A percentile compares a stretch with the other conserved stretches of the same genome.
Evolutionary conservation across 805 yeast species (phyloP).

Genomic region (Priceomyces medius): DNA sequence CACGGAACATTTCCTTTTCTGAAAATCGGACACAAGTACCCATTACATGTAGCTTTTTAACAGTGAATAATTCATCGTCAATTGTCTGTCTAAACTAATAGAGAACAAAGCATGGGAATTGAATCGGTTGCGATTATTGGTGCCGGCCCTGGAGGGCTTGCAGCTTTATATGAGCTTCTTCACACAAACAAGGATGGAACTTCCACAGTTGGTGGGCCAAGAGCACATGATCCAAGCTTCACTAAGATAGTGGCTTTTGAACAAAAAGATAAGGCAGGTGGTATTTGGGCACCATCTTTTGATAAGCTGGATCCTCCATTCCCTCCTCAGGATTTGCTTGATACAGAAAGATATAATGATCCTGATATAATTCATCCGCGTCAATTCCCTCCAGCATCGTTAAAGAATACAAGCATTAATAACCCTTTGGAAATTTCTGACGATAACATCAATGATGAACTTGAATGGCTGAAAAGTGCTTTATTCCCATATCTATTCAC

Average conservation of each 20-base stretch:
- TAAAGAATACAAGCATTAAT: slow-evolving; percentile 17
- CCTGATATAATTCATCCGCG: slow-evolving; percentile 32
- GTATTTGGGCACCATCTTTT: slow-evolving; percentile 40
- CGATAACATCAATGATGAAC: slow-evolving; percentile 12
- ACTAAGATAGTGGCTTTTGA: slow-evolving; percentile 43
- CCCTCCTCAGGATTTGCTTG: slow-evolving; percentile 32
- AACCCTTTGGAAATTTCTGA: slow-evolving; percentile 13
- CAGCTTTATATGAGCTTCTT: slow-evolving; percentile 29
- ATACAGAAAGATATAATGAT: slow-evolving; percentile 27
- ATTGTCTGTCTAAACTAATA: too few species aligned
- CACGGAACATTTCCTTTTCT: too few species aligned
- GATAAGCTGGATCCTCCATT: slow-evolving; percentile 19
- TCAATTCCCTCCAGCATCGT: slow-evolving; percentile 13
- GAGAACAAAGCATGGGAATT: too few species aligned
- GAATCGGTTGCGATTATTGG: slow-evolving; percentile 26
- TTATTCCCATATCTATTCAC: slow-evolving; percentile 40
- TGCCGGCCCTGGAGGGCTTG: slow-evolving; percentile 35
- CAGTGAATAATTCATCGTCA: too few species aligned
- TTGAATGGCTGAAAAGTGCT: slow-evolving; percentile 41
- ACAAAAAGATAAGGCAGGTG: slow-evolving; percentile 43
- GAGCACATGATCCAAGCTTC: slow-evolving; percentile 22
- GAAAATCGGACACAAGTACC: too few species aligned
- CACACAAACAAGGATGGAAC: slow-evolving; percentile 29
- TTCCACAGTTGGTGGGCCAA: slow-evolving; percentile 18
- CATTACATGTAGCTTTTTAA: too few species aligned